These are phyloP conservation scores for Galerina marginata DNA, from an alignment of 768 basidiomycete species.

Conservation along the genomic window DNA sequence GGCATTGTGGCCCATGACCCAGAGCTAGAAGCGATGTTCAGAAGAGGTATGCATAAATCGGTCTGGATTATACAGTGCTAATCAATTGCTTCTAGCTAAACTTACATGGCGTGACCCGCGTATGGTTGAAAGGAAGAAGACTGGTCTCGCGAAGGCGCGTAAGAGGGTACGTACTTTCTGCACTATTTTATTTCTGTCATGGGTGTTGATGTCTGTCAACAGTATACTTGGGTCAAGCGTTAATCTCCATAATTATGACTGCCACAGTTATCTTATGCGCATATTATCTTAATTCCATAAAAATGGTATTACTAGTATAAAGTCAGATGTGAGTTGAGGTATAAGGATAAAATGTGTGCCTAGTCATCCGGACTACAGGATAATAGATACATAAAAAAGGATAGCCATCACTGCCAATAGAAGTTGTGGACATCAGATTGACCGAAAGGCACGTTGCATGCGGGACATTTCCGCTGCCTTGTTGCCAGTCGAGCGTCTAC, in stretches of 20 bases:
- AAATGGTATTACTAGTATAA: conserved; percentile 21
- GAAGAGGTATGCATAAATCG: conserved; percentile 61
- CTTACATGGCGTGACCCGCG: conserved; percentile 90
- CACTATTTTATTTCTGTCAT: conserved; percentile 4
- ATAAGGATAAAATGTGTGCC: conserved; percentile 23
- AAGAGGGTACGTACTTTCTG: conserved; percentile 69
- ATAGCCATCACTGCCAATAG: conserved; percentile 49
- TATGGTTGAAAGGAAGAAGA: conserved; percentile 99
- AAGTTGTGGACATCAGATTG: conserved; percentile 73
- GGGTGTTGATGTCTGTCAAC: conserved; percentile 23
- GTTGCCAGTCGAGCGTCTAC: conserved; percentile 88
- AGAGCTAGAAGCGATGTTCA: conserved; percentile 65
- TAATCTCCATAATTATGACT: conserved; percentile 37
- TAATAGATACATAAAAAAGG: conserved; percentile 21
- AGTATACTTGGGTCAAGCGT: conserved; percentile 98
- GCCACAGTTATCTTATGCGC: conserved; percentile 17
- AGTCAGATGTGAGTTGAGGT: conserved; percentile 21
- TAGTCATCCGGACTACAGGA: conserved; percentile 11
- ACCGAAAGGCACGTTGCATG: conserved; percentile 82
- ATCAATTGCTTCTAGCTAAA: conserved; percentile 60
- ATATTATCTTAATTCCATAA: conserved; percentile 23
- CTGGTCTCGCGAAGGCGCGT: conserved; percentile 89
- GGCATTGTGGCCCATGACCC: conserved; percentile 77
- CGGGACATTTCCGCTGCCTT: conserved; percentile 93
- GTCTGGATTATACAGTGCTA: conserved; percentile 8